A percentile compares a stretch with the other conserved stretches of the same genome.
phyloP scores from a whole-genome alignment of 2,329 filamentous ascomycete genomes.

The Fusarium praegraminearum region DNA sequence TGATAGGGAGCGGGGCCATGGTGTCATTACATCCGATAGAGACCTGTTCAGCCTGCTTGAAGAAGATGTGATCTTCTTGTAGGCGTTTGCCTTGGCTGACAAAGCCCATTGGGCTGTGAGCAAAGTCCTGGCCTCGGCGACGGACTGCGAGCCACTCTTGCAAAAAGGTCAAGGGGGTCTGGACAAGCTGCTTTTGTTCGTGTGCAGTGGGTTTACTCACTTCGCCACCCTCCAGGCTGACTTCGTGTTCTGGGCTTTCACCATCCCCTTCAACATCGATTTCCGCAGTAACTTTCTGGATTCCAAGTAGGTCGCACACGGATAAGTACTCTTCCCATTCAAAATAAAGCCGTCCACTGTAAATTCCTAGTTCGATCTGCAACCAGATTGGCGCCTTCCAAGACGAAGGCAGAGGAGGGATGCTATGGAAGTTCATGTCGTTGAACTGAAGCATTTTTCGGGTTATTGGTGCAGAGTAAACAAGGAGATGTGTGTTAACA shows the following conservation, averaged over 20 bases:
- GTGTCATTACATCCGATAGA: neutral
- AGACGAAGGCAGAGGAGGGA: constrained; percentile 60
- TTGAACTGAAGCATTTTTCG: constrained; percentile 69
- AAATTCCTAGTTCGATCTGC: constrained; percentile 68
- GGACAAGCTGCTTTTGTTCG: constrained; percentile 12
- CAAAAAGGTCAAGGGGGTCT: constrained; percentile 60
- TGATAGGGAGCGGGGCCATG: constrained; percentile 21
- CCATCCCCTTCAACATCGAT: neutral
- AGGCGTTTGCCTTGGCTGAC: constrained; percentile 65
- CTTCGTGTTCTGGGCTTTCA: neutral
- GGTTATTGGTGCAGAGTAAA: constrained; percentile 66
- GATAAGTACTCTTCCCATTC: constrained; percentile 60
- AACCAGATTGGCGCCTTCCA: constrained; percentile 66
- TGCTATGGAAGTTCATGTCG: constrained; percentile 62
- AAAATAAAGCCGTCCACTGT: constrained; percentile 71
- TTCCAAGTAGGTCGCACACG: constrained; percentile 52
- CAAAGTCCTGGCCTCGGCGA: constrained; percentile 67
- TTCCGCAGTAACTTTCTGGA: constrained; percentile 21
- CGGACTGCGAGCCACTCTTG: constrained; percentile 68
- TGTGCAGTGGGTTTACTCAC: neutral
- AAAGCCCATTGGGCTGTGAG: constrained; percentile 70
- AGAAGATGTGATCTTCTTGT: constrained; percentile 63
- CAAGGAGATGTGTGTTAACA: constrained; percentile 55
- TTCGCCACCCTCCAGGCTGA: neutral
- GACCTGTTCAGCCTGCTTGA: constrained; percentile 46